These are phyloP conservation scores for Papiliotrema laurentii DNA, from an alignment of 1,284 basidiomycete species.

Conservation along the genomic window DNA sequence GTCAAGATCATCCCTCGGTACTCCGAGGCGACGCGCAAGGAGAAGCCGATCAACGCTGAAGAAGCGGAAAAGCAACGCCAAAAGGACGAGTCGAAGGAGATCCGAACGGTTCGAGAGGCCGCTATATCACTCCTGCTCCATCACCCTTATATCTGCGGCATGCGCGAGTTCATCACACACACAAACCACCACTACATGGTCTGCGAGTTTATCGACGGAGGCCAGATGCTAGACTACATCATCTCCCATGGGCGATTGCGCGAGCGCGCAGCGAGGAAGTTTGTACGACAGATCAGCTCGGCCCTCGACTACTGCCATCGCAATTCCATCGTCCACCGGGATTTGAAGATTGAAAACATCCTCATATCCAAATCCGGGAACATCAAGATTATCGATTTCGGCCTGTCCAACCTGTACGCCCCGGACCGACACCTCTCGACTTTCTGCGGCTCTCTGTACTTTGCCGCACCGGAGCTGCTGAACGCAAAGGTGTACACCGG, in stretches of 20 bases:
- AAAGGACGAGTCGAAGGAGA: conserved; percentile 94
- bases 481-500: conserved; percentile 96
- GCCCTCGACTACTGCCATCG: conserved; percentile 96
- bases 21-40: conserved; percentile 54
- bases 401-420: conserved; percentile 93
- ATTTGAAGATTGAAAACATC: conserved; percentile 99
- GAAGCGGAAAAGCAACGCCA: conserved; percentile 61
- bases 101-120: conserved; percentile 91
- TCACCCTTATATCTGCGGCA: conserved; percentile 97
- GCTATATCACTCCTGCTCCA: conserved; percentile 89
- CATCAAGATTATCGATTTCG: conserved; percentile 99
- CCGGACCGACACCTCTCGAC: conserved; percentile 79
- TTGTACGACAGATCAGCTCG: conserved; percentile 92
- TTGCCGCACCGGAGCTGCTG: conserved; percentile 93
- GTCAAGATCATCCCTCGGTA: conserved; percentile 95
- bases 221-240: conserved; percentile 99
- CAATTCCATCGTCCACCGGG: conserved; percentile 93
- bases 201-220: conserved; percentile 96
- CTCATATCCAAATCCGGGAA: conserved; percentile 97
- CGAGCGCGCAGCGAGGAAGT: conserved; percentile 92
- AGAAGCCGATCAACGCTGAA: conserved; percentile 37
- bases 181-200: conserved; percentile 99
- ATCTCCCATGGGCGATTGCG: conserved; percentile 95
- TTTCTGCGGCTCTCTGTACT: conserved; percentile 96
- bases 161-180: conserved; percentile 96